These are phyloP conservation scores for Erythrobasidium yunnanense DNA, from an alignment of 768 basidiomycete species.

Conservation along the genomic window DNA sequence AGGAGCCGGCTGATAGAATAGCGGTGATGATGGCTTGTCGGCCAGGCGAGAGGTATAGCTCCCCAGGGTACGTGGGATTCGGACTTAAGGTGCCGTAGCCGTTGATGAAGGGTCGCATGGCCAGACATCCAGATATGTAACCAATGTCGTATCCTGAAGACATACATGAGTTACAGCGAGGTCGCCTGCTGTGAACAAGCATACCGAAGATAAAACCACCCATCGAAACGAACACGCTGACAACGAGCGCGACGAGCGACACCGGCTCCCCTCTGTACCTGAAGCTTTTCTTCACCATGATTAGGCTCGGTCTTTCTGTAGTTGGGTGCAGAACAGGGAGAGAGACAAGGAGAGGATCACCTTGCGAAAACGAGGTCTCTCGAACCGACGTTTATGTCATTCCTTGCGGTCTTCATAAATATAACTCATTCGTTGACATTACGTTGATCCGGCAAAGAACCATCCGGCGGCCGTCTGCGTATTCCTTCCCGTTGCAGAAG, in stretches of 20 bases:
- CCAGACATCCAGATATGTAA: constrained; percentile 25
- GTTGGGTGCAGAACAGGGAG: neutral
- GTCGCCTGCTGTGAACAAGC: neutral
- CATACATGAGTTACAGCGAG: neutral
- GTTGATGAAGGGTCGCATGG: constrained; percentile 24
- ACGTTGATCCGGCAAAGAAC: too few relatives aligned
- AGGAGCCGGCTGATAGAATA: constrained; percentile 21
- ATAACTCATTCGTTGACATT: too few relatives aligned
- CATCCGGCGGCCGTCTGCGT: too few relatives aligned
- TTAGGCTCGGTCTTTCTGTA: neutral
- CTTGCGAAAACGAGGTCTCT: too few relatives aligned
- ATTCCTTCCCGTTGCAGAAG: too few relatives aligned
- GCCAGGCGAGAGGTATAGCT: neutral
- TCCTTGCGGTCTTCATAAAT: too few relatives aligned
- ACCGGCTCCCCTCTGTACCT: constrained; percentile 22
- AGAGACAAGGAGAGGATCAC: too few relatives aligned
- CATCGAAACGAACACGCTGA: constrained; percentile 14
- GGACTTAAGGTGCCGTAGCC: constrained; percentile 4
- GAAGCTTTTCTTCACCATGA: neutral
- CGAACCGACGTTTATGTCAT: too few relatives aligned
- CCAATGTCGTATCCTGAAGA: constrained; percentile 26
- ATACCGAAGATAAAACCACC: constrained; percentile 25
- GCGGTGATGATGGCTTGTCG: constrained; percentile 27
- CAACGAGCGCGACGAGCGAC: constrained; percentile 11
- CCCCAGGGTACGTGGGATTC: neutral